Evolutionary conservation across 164 flowering plant species (phyloP), one percentile per base, ranked within the genome.

Genomic region (Nelumbo lutea): DNA sequence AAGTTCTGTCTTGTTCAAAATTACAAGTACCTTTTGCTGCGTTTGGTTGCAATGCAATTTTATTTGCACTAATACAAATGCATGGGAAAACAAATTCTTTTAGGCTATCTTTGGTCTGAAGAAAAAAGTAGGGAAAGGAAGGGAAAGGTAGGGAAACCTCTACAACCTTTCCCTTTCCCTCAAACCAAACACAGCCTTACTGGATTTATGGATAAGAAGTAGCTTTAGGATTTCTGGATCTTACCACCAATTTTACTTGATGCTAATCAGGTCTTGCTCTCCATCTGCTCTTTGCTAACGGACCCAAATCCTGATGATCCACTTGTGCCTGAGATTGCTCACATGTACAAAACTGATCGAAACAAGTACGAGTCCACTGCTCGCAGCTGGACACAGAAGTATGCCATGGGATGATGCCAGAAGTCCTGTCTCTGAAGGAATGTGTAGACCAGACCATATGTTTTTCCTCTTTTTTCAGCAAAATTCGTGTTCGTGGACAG

Each of bases 351-450:
- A 15, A 1, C 57, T 11, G 57, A 53, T 13, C 57, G 57, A 15
- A 10, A 9, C 14, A 53, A 53, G 57, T 53, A 53, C 14, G 57
- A 53, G 57, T 11, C 57, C 11, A 53, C 57, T 11, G 57, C 57
- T 53, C 57, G 57, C 14, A 53, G 57, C 57, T 53, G 57, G 57
- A 53, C 57, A 53, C 57, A 53, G 57, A 53, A 53, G 57, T 53
- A 53, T 53, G 57, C 57, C 57, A 53, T 53, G 57, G 57, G 57
- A 53, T 53, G 57, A 53, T 10, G 57, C 0, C 4, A 53, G 14
- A 53, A 10, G n/a, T 9, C 14, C 14, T 53, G 57, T 9, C 15
- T 53, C 14, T 53, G 57, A 11, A 53, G 2, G 1, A 11, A 46
- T 53, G 57, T 53, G 15, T 53, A 53, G 14, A 53, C 11, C 57